These are phyloP conservation scores for Stemphylium vesicarium DNA, from an alignment of 2,329 filamentous ascomycete species.

Conservation along the genomic window DNA sequence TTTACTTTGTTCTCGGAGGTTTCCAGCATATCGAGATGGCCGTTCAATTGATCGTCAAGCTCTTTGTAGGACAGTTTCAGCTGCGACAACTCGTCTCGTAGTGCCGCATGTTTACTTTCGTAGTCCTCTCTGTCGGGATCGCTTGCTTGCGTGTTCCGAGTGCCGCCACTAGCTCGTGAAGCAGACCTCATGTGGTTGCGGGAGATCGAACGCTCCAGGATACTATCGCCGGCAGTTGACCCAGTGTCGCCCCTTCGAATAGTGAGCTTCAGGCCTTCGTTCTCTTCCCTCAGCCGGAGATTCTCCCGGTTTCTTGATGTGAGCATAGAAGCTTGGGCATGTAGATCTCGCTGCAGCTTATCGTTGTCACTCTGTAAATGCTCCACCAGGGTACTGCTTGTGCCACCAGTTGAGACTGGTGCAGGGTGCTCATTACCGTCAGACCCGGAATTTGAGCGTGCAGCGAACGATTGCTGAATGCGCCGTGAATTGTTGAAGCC, in stretches of 20 bases:
- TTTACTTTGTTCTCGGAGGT: slow-evolving; percentile 63
- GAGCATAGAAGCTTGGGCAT: slow-evolving; percentile 96
- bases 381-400: slow-evolving; percentile 78
- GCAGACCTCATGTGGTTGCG: slow-evolving; percentile 76
- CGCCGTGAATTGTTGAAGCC: slow-evolving; percentile 49
- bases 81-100: slow-evolving; percentile 85
- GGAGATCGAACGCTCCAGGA: slow-evolving; percentile 92
- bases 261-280: slow-evolving; percentile 92
- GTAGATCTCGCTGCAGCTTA: slow-evolving; percentile 87
- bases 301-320: slow-evolving; percentile 95
- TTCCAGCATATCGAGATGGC: slow-evolving; percentile 80
- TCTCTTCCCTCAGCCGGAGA: slow-evolving; percentile 93
- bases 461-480: slow-evolving; percentile 46
- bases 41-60: slow-evolving; percentile 80
- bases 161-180: slow-evolving; percentile 69
- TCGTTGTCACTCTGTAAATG: slow-evolving; percentile 91
- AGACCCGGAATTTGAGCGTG: slow-evolving; percentile 48
- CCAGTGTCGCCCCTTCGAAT: slow-evolving; percentile 72
- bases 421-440: slow-evolving; percentile 47
- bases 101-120: slow-evolving; percentile 80
- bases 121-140: slow-evolving; percentile 78
- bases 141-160: slow-evolving; percentile 66
- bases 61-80: slow-evolving; percentile 90
- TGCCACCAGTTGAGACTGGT: slow-evolving; percentile 33
- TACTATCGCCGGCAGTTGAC: slow-evolving; percentile 78